A percentile compares a stretch with the other conserved stretches of the same genome.
phyloP scores from a whole-genome alignment of 768 basidiomycete species.

The Lactifluus subvellereus region DNA sequence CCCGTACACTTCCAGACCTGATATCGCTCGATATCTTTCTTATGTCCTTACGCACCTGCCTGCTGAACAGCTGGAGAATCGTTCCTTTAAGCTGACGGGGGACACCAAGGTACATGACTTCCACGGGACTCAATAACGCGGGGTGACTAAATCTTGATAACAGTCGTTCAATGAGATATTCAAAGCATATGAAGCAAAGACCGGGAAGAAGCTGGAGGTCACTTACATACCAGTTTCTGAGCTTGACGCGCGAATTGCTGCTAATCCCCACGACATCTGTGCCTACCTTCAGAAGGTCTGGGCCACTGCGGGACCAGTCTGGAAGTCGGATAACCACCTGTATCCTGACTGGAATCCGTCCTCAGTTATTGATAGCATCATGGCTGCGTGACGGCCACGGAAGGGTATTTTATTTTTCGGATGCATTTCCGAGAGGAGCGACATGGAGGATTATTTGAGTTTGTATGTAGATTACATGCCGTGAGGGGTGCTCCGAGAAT shows the following conservation, averaged over 20 bases:
- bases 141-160: background rate
- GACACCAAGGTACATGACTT: slow-evolving; percentile 11
- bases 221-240: slow-evolving; percentile 19
- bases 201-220: slow-evolving; percentile 24
- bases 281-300: slow-evolving; percentile 1
- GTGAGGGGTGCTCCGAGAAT: background rate
- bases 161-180: slow-evolving; percentile 24
- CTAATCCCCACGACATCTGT: slow-evolving; percentile 11
- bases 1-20: slow-evolving; percentile 22
- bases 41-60: slow-evolving; percentile 22
- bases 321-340: slow-evolving; percentile 10
- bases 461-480: background rate
- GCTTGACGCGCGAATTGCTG: slow-evolving; percentile 12
- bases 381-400: background rate
- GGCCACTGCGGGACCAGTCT: slow-evolving; percentile 4
- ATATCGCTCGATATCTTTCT: slow-evolving; percentile 25
- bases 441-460: background rate
- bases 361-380: slow-evolving; percentile 8
- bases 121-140: background rate
- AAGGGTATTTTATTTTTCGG: background rate
- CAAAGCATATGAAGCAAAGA: slow-evolving; percentile 19
- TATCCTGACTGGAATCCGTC: slow-evolving; percentile 26
- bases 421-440: background rate
- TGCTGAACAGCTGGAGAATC: slow-evolving; percentile 11
- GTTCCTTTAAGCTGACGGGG: slow-evolving; percentile 7